These are phyloP conservation scores for Metarhizium album DNA, from an alignment of 2,329 filamentous ascomycete genomes.

Conservation along the genomic window DNA sequence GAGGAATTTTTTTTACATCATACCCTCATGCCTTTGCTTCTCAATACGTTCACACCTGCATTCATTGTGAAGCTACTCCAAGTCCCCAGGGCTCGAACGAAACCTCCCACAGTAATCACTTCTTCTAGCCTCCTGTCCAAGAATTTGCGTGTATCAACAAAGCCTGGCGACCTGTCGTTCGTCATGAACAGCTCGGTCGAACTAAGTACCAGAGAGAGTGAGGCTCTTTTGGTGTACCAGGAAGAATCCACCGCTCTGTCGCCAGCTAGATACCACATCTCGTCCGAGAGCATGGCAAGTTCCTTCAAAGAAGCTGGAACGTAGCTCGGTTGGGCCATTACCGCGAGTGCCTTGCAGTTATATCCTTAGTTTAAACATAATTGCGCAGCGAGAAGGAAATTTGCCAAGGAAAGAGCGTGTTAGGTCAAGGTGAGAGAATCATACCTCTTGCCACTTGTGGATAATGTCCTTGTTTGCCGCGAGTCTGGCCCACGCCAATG, in stretches of 20 bases:
- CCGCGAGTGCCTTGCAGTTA: slow-evolving; percentile 61
- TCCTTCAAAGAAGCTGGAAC: slow-evolving; percentile 67
- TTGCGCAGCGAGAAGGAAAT: background rate
- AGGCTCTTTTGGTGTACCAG: slow-evolving; percentile 67
- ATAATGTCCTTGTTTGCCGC: slow-evolving; percentile 63
- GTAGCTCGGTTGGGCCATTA: slow-evolving; percentile 80
- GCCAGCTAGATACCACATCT: slow-evolving; percentile 81
- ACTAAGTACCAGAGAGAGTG: slow-evolving; percentile 50
- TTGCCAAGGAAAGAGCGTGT: background rate
- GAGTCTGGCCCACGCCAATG: slow-evolving; percentile 65
- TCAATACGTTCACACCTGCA: slow-evolving; percentile 67
- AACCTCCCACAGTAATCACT: slow-evolving; percentile 48
- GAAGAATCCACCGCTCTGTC: slow-evolving; percentile 71
- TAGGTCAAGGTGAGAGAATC: background rate
- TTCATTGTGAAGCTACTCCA: slow-evolving; percentile 77
- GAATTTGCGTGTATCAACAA: slow-evolving; percentile 68
- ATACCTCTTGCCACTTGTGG: slow-evolving; percentile 76
- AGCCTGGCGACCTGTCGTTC: slow-evolving; percentile 65
- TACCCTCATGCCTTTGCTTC: slow-evolving; percentile 80
- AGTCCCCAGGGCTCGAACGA: slow-evolving; percentile 53
- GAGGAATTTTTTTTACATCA: slow-evolving; percentile 26
- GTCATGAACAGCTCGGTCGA: slow-evolving; percentile 89
- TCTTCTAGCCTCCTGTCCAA: slow-evolving; percentile 66
- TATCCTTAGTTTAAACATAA: background rate
- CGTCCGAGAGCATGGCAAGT: slow-evolving; percentile 73